Evolutionary conservation across 495 filamentous ascomycete species (phyloP).

Genomic region (Chaetomidium leptoderma): DNA sequence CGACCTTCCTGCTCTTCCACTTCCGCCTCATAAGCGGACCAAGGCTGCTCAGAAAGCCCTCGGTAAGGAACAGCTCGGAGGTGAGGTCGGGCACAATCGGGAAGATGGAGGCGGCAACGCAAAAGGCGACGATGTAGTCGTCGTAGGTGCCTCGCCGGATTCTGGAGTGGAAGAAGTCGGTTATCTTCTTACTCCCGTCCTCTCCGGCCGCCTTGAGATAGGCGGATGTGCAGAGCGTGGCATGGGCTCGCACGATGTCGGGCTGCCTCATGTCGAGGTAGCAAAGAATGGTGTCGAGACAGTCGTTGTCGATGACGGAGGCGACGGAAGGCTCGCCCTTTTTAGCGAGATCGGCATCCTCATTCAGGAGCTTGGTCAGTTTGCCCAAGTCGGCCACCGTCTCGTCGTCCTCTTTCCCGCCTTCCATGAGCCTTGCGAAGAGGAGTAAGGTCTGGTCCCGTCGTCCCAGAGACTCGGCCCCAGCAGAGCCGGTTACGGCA

Average conservation of each 20-base stretch:
- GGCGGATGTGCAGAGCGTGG: slow-evolving; percentile 69
- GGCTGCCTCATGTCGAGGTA: slow-evolving; percentile 74
- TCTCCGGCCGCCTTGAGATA: slow-evolving; percentile 73
- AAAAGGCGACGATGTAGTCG: slow-evolving; percentile 72
- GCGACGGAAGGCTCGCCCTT: slow-evolving; percentile 49
- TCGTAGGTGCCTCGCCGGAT: slow-evolving; percentile 50
- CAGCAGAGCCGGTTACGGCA: slow-evolving; percentile 11
- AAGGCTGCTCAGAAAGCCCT: slow-evolving; percentile 70
- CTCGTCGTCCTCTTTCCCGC: slow-evolving; percentile 52
- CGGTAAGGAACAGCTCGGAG: slow-evolving; percentile 72
- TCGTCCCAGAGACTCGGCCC: slow-evolving; percentile 19
- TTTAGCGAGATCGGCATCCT: slow-evolving; percentile 38
- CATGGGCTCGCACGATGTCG: slow-evolving; percentile 63
- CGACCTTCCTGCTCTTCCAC: slow-evolving; percentile 70
- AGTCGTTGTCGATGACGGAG: slow-evolving; percentile 67
- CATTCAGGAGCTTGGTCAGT: slow-evolving; percentile 49
- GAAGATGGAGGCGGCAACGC: slow-evolving; percentile 80
- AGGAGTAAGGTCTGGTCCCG: slow-evolving; percentile 49
- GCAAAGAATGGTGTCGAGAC: slow-evolving; percentile 71
- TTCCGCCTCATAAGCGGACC: slow-evolving; percentile 67
- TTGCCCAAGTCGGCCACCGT: slow-evolving; percentile 44
- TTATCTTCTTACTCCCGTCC: slow-evolving; percentile 59
- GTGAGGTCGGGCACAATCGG: slow-evolving; percentile 70
- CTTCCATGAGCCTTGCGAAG: slow-evolving; percentile 53
- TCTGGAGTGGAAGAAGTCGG: slow-evolving; percentile 57